Evolutionary conservation across 106 monocot genomes (phyloP).

Genomic region (Ottelia alismoides): DNA sequence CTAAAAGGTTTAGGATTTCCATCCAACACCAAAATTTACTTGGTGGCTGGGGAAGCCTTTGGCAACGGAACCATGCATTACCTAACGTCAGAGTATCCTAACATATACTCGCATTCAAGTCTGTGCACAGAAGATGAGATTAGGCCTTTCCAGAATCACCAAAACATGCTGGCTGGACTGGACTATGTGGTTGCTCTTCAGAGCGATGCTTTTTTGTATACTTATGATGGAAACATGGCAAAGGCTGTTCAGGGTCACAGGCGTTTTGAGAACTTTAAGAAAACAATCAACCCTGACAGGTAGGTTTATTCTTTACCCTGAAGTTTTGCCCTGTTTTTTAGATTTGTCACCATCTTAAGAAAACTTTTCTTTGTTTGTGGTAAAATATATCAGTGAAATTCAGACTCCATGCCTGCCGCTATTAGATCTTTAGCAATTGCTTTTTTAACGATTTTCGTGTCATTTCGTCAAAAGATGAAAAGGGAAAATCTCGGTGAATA

Average conservation of each 20-base stretch:
- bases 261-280: slow-evolving; percentile 75
- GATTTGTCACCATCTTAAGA: no score
- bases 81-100: slow-evolving; percentile 55
- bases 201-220: slow-evolving; percentile 89
- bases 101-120: slow-evolving; percentile 60
- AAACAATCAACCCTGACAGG: slow-evolving; percentile 89
- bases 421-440: no score
- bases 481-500: no score
- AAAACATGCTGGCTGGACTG: slow-evolving; percentile 95
- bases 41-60: slow-evolving; percentile 88
- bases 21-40: slow-evolving; percentile 70
- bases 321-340: no score
- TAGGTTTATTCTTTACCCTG: no score
- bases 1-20: slow-evolving; percentile 83
- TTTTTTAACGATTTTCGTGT: no score
- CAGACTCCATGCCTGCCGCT: no score
- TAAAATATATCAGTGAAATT: no score
- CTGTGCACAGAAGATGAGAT: slow-evolving; percentile 66
- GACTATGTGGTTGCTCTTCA: slow-evolving; percentile 88
- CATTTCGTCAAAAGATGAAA: no score
- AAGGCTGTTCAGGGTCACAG: slow-evolving; percentile 95
- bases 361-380: no score
- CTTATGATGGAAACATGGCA: slow-evolving; percentile 97
- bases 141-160: slow-evolving; percentile 48
- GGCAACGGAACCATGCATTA: slow-evolving; percentile 84